A percentile compares a stretch with the other conserved stretches of the same genome.
Conservation (phyloP, 108 stramenopile species). For the Thalassiosira profunda region DNA sequence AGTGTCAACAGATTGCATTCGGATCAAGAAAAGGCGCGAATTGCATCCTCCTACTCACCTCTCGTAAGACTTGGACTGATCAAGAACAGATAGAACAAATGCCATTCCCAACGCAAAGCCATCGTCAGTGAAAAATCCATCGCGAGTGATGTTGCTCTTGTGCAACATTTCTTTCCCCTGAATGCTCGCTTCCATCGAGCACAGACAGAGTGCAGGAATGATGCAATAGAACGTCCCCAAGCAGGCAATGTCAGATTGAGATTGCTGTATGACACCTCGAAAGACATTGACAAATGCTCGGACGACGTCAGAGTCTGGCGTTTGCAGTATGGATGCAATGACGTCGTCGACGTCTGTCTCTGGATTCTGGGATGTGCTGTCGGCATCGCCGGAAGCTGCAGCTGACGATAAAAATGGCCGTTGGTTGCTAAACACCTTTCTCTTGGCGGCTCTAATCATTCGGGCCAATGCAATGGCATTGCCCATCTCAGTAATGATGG, state of each 20-base stretch:
- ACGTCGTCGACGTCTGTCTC: constrained; percentile 7
- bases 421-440: constrained; percentile 19
- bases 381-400: not conserved
- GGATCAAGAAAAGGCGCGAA: not conserved
- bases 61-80: constrained; percentile 46
- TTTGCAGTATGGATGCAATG: constrained; percentile 7
- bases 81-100: constrained; percentile 53
- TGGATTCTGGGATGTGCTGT: not conserved
- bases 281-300: constrained; percentile 63
- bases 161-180: constrained; percentile 70
- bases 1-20: not conserved
- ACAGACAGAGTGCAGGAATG: constrained; percentile 62
- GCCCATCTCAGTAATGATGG: constrained; percentile 61
- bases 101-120: constrained; percentile 76
- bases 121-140: constrained; percentile 80
- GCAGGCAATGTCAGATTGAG: constrained; percentile 52
- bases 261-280: constrained; percentile 26
- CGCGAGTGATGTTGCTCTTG: constrained; percentile 51
- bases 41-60: constrained; percentile 11
- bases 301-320: constrained; percentile 37
- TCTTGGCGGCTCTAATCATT: constrained; percentile 29
- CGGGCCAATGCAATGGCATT: constrained; percentile 66
- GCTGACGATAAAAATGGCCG: constrained; percentile 27
- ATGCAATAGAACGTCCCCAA: constrained; percentile 49
- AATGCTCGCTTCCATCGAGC: constrained; percentile 53